These are phyloP conservation scores for Globisporangium middletonii DNA, from an alignment of 352 stramenopile species.

Conservation along the genomic window DNA sequence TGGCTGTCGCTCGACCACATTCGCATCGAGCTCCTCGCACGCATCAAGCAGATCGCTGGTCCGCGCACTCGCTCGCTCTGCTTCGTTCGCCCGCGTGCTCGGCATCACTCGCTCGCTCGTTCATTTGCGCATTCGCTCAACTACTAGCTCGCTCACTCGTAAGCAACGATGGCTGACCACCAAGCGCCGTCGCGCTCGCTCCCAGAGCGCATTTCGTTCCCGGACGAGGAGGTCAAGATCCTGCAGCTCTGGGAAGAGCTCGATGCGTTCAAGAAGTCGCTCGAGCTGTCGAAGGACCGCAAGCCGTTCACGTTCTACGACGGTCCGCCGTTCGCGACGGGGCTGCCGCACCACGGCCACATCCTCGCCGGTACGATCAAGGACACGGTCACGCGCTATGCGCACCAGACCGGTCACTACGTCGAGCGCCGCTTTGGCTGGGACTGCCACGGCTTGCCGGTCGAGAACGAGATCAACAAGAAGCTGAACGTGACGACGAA, in stretches of 20 bases:
- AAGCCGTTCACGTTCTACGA: constrained; percentile 99
- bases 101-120: neutral
- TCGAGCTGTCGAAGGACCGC: constrained; percentile 88
- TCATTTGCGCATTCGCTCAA: neutral
- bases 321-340: constrained; percentile 98
- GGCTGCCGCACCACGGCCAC: constrained; percentile 97
- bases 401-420: constrained; percentile 97
- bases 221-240: constrained; percentile 75
- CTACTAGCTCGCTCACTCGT: neutral
- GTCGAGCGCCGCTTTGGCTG: constrained; percentile 97
- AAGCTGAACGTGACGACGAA: constrained; percentile 97
- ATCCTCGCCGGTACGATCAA: constrained; percentile 99
- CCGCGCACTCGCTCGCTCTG: too few relatives aligned
- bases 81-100: neutral
- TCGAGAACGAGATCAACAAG: constrained; percentile 99
- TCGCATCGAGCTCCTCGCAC: constrained; percentile 12
- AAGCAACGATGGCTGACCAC: constrained; percentile 14
- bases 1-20: constrained; percentile 11
- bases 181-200: constrained; percentile 44
- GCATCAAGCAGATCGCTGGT: constrained; percentile 1
- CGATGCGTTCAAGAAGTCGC: constrained; percentile 88
- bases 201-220: constrained; percentile 85
- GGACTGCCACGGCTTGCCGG: constrained; percentile 99
- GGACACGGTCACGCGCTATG: constrained; percentile 99
- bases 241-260: constrained; percentile 81